Evolutionary conservation across 2,329 filamentous ascomycete genomes (phyloP), one percentile per base, ranked within the genome.

Genomic region (Colletotrichum truncatum): DNA sequence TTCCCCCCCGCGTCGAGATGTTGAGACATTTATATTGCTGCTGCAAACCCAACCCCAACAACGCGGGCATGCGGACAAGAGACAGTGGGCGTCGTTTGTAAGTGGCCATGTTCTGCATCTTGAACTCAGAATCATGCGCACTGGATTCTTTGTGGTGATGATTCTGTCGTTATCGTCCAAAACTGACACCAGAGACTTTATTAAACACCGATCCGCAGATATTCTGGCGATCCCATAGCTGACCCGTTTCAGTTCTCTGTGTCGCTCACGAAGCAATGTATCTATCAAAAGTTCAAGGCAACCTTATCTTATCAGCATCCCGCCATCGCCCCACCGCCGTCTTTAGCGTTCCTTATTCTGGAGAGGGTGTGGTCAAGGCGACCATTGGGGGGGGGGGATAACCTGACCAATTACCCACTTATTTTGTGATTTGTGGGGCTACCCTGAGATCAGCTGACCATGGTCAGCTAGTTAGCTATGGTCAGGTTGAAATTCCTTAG

Each of bases 21-120:
- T 62, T 55, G 62, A 65, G 62, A 65, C 62, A 55, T 16, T 49
- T 48, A 60, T 64, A 53, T 59, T 54, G 52, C 38, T 12, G 34
- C 51, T n/a, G 16, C 12, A 38, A n/a, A 39, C 56, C 41, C 32
- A 62, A 30, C 43, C 62, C 57, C 62, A 65, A 65, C 62, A 62
- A 65, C 39, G 41, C 39, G 54, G 30, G 53, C 46, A 46, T 21
- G 46, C 25, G 38, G 25, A 14, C 25, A 25, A 38, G 61, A 64
- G 54, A 53, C 46, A 53, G 4, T 23, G 14, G 14, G 8, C 14
- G 18, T 23, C 9, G 26, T 34, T 10, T 23, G 9, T 39, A 9
- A 53, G 14, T 49, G 48, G 61, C 25, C 25, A 54, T 23, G 55
- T 34, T 54, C 48, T 16, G 21, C 48, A 36, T 4, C 32, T 26